These are phyloP conservation scores for Monosporascus ibericus DNA, from an alignment of 2,329 filamentous ascomycete genomes.

Conservation along the genomic window DNA sequence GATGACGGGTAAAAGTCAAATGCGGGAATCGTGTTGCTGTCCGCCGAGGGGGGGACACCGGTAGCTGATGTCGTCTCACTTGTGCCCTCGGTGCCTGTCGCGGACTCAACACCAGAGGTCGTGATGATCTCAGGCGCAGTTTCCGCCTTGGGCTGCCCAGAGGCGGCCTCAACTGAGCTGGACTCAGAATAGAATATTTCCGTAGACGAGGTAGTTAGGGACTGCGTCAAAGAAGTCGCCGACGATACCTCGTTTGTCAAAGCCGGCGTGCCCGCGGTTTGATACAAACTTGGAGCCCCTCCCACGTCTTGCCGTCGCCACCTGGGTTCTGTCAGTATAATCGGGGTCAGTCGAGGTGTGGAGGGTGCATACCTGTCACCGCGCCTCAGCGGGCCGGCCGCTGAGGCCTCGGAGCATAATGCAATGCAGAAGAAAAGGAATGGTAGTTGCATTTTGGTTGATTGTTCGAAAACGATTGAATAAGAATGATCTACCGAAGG, in stretches of 20 bases:
- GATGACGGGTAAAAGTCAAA: not conserved
- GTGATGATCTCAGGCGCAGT: too few relatives aligned
- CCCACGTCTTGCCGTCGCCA: constrained; percentile 13
- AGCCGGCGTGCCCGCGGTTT: constrained; percentile 14
- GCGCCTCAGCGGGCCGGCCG: constrained; percentile 25
- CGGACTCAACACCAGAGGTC: too few relatives aligned
- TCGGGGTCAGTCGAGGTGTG: not conserved
- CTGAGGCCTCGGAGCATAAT: constrained; percentile 22
- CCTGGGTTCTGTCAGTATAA: constrained; percentile 17
- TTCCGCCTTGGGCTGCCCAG: too few relatives aligned
- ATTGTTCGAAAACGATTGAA: too few relatives aligned
- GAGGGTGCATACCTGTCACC: constrained; percentile 18
- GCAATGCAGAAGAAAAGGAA: constrained; percentile 22
- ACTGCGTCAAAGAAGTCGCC: not conserved
- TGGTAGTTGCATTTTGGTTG: constrained; percentile 19
- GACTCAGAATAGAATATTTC: not conserved
- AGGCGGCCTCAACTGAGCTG: too few relatives aligned
- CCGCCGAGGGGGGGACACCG: not conserved
- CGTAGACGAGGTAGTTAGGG: not conserved
- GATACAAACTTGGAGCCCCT: constrained; percentile 11
- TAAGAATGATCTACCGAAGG: too few relatives aligned
- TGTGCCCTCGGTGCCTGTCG: too few relatives aligned
- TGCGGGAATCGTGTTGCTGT: not conserved
- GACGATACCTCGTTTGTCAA: constrained; percentile 2
- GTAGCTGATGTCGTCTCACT: too few relatives aligned